Evolutionary conservation across 352 stramenopile species (phyloP).

Genomic region (Phytophthora gonapodyides): DNA sequence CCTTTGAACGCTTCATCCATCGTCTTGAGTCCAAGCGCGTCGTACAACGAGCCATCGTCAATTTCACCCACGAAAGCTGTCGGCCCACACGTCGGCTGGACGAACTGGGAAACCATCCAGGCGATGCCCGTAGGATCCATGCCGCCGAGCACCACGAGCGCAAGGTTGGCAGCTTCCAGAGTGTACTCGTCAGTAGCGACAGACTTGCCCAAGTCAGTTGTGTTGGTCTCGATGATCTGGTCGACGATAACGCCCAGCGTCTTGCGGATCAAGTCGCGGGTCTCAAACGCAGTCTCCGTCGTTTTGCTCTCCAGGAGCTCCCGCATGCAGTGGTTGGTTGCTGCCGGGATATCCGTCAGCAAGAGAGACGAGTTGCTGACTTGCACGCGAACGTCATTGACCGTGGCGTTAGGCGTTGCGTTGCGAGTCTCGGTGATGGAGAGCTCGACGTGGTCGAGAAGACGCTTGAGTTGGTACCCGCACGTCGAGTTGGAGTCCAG

Average conservation of each 20-base stretch:
- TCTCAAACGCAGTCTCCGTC: slow-evolving; percentile 28
- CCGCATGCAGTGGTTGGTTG: slow-evolving; percentile 40
- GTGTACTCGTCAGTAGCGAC: slow-evolving; percentile 35
- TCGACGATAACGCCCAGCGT: slow-evolving; percentile 37
- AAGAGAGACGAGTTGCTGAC: slow-evolving; percentile 33
- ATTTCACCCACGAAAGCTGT: slow-evolving; percentile 35
- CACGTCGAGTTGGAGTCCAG: slow-evolving; percentile 40
- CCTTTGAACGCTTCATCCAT: slow-evolving; percentile 41
- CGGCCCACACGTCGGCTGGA: slow-evolving; percentile 43
- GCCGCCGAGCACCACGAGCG: slow-evolving; percentile 32
- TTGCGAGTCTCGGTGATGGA: slow-evolving; percentile 25
- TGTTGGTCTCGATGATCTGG: slow-evolving; percentile 27
- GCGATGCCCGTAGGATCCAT: slow-evolving; percentile 50
- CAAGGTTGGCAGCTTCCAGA: slow-evolving; percentile 38
- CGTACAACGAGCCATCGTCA: slow-evolving; percentile 38
- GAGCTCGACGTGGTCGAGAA: slow-evolving; percentile 34
- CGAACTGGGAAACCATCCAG: slow-evolving; percentile 44
- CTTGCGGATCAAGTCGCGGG: slow-evolving; percentile 34
- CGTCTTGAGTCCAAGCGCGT: slow-evolving; percentile 36
- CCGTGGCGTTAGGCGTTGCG: slow-evolving; percentile 9
- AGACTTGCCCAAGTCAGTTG: slow-evolving; percentile 20
- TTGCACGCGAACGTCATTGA: slow-evolving; percentile 33
- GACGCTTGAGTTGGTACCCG: slow-evolving; percentile 37
- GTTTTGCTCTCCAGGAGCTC: slow-evolving; percentile 31
- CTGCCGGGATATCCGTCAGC: slow-evolving; percentile 31